Evolutionary conservation across 768 basidiomycete genomes (phyloP).

Genomic region (Phanerochaete carnosa): DNA sequence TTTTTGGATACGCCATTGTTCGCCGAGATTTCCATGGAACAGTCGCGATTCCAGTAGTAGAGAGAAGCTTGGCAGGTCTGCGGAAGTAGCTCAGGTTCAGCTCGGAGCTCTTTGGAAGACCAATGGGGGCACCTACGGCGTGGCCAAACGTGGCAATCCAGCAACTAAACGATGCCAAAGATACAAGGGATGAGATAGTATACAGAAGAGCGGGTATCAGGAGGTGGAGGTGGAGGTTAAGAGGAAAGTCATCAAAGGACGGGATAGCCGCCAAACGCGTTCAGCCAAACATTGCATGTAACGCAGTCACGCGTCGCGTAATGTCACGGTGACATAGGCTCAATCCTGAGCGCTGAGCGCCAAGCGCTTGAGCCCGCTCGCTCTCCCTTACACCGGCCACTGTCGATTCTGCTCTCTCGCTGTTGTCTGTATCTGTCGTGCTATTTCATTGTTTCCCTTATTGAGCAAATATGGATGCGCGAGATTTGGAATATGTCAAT

Average conservation of each 20-base stretch:
- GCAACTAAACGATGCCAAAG: not conserved
- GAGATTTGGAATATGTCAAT: slow-evolving; percentile 56
- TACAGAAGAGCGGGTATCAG: not conserved
- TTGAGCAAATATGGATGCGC: slow-evolving; percentile 45
- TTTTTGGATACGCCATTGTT: slow-evolving; percentile 36
- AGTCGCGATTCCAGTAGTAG: not conserved
- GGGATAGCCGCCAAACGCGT: slow-evolving; percentile 4
- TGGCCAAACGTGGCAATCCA: too few species aligned
- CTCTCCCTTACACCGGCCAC: not conserved
- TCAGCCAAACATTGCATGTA: not conserved
- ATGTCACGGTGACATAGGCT: not conserved
- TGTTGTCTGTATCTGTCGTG: not conserved
- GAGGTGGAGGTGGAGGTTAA: not conserved
- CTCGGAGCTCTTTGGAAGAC: too few species aligned
- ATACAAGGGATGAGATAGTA: not conserved
- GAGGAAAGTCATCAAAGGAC: not conserved
- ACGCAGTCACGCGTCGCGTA: slow-evolving; percentile 9
- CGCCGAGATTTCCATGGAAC: slow-evolving; percentile 11
- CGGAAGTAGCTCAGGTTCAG: not conserved
- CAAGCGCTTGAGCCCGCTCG: too few species aligned
- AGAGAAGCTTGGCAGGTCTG: not conserved
- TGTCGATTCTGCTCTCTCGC: not conserved
- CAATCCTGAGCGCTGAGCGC: too few species aligned
- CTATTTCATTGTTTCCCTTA: not conserved
- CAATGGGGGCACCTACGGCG: too few species aligned